Percentiles rank a stretch among this genome's conserved stretches.
Evolutionary conservation across 208 protist genomes (phyloP).

Genomic region (Trichomonas vaginalis): DNA sequence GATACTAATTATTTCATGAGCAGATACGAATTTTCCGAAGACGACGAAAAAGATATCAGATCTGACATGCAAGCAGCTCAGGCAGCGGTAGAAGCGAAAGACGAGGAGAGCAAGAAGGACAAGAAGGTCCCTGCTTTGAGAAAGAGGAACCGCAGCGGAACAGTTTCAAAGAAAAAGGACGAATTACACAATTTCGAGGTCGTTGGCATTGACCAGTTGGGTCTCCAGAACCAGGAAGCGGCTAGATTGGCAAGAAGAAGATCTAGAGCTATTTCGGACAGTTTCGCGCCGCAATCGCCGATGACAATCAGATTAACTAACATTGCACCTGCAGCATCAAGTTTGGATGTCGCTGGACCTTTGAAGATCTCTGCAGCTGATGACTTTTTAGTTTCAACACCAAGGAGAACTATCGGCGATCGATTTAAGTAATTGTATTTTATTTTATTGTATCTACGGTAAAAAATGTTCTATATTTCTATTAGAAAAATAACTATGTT

Average conservation of each 20-base stretch:
- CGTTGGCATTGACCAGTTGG: not conserved
- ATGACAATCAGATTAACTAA: not conserved
- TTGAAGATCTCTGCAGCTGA: not conserved
- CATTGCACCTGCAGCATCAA: not conserved
- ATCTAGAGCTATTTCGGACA: not conserved
- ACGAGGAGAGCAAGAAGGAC: not conserved
- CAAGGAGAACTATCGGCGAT: not conserved
- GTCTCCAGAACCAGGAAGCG: not conserved
- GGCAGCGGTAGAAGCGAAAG: too few species aligned
- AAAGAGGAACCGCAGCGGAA: not conserved
- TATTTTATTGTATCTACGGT: not conserved
- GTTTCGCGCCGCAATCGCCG: not conserved
- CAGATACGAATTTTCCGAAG: not conserved
- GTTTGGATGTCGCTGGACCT: not conserved
- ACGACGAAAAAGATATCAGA: not conserved
- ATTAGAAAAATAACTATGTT: too few species aligned
- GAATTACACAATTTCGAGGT: not conserved
- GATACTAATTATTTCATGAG: not conserved
- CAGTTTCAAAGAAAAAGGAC: not conserved
- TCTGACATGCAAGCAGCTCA: not conserved
- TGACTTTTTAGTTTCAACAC: not conserved
- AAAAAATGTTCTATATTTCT: not conserved
- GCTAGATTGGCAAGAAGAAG: not conserved
- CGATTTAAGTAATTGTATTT: not conserved
- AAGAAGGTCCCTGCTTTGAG: not conserved